Conservation (phyloP, 228 moss, liverwort and hornwort species). For the Sphagnum magellanicum region DNA sequence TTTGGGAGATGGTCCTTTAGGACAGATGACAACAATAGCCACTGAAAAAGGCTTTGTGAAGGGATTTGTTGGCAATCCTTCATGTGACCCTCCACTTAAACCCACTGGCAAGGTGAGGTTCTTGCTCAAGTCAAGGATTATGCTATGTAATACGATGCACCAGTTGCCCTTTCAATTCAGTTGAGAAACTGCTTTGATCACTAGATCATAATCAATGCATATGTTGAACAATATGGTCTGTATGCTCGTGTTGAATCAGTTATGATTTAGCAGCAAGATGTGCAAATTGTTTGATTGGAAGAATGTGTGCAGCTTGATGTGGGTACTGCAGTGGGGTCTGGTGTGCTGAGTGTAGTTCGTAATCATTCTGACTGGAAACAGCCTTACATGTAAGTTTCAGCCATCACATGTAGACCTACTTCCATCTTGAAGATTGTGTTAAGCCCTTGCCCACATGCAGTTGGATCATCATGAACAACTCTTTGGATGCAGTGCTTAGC, state of each 20-base stretch:
- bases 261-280: background rate
- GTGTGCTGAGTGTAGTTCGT: constrained; percentile 83
- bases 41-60: constrained; percentile 66
- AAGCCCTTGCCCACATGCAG: too few species aligned
- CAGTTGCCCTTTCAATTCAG: background rate
- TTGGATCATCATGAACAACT: too few species aligned
- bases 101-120: constrained; percentile 66
- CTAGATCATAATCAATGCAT: too few species aligned
- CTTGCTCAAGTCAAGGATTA: too few species aligned
- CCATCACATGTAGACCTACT: background rate
- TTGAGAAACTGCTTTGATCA: background rate
- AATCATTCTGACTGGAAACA: constrained; percentile 66
- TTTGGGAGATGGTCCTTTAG: constrained; percentile 84
- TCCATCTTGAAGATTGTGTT: background rate
- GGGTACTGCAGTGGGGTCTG: constrained; percentile 89
- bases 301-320: constrained; percentile 69
- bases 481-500: too few species aligned
- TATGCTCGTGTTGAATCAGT: background rate
- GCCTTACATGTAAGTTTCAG: constrained; percentile 78
- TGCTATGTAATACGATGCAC: too few species aligned
- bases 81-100: constrained; percentile 60
- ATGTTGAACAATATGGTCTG: too few species aligned
- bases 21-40: constrained; percentile 85
- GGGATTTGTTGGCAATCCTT: constrained; percentile 92
- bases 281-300: background rate